These are phyloP conservation scores for Fusarium beomiforme DNA, from an alignment of 2,329 filamentous ascomycete species.

Conservation along the genomic window DNA sequence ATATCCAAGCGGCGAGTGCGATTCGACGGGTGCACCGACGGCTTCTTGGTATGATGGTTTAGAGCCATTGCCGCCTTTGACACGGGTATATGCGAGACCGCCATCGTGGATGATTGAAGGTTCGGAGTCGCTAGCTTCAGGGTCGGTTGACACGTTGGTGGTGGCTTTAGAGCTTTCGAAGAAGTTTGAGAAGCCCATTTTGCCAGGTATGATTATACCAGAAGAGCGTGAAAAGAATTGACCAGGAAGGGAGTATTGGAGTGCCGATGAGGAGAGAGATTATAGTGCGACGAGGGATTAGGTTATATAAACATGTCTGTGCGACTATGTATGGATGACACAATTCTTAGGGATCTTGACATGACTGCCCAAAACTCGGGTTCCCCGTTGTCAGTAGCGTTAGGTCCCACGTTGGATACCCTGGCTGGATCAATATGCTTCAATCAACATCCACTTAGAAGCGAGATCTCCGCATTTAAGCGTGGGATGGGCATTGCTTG, in stretches of 20 bases:
- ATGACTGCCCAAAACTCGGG: neutral
- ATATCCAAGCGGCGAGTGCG: slow-evolving; percentile 67
- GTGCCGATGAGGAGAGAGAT: neutral
- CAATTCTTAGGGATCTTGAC: slow-evolving; percentile 3
- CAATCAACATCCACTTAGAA: neutral
- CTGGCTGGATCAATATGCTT: neutral
- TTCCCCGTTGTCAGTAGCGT: neutral
- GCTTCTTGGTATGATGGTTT: slow-evolving; percentile 67
- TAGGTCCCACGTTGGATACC: neutral
- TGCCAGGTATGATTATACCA: neutral
- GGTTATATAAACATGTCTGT: slow-evolving; percentile 15
- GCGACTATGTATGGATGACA: slow-evolving; percentile 8
- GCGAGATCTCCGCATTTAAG: neutral
- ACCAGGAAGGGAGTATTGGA: neutral
- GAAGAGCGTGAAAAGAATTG: neutral
- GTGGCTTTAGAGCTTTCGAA: slow-evolving; percentile 18
- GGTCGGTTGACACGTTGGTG: neutral
- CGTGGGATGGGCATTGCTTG: neutral
- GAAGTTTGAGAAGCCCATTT: slow-evolving; percentile 19
- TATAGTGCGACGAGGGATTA: neutral
- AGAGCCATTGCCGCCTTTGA: slow-evolving; percentile 58
- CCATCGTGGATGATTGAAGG: slow-evolving; percentile 33
- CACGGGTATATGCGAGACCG: slow-evolving; percentile 30
- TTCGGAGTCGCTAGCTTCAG: slow-evolving; percentile 25
- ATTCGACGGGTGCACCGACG: slow-evolving; percentile 69